Evolutionary conservation across 1,284 basidiomycete genomes (phyloP).

Genomic region (Ustilago loliicola): DNA sequence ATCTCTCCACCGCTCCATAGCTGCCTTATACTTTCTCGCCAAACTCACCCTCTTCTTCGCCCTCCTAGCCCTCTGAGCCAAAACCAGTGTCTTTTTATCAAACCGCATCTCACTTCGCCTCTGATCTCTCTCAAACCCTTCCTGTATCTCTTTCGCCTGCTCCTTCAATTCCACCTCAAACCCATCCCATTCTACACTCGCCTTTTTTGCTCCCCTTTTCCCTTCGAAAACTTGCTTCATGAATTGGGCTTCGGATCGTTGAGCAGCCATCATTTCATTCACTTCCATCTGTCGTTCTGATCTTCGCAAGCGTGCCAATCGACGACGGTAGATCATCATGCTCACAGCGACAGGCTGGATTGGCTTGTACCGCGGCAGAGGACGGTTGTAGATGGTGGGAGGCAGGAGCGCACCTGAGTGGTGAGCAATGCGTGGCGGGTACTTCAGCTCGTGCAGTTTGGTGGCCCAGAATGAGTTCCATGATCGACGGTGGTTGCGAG

Average conservation of each 20-base stretch:
- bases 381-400: constrained; percentile 61
- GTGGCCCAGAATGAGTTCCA: constrained; percentile 29
- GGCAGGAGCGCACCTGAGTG: constrained; percentile 64
- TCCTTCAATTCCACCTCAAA: constrained; percentile 17
- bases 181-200: neutral
- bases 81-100: constrained; percentile 47
- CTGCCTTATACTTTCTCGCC: constrained; percentile 22
- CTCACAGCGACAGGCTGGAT: constrained; percentile 60
- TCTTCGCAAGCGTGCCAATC: constrained; percentile 44
- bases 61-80: constrained; percentile 54
- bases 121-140: constrained; percentile 51
- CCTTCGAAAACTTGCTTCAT: constrained; percentile 10
- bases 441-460: constrained; percentile 39
- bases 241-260: constrained; percentile 10
- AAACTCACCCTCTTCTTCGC: constrained; percentile 43
- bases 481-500: constrained; percentile 19
- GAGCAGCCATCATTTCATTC: constrained; percentile 40
- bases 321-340: constrained; percentile 66
- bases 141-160: constrained; percentile 15
- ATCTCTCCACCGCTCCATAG: constrained; percentile 23
- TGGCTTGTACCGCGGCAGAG: constrained; percentile 67
- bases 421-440: constrained; percentile 47
- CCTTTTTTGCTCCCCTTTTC: neutral
- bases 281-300: constrained; percentile 45
- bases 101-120: constrained; percentile 52